phyloP scores from a whole-genome alignment of 352 stramenopile species.

The Globisporangium carolinianum region DNA sequence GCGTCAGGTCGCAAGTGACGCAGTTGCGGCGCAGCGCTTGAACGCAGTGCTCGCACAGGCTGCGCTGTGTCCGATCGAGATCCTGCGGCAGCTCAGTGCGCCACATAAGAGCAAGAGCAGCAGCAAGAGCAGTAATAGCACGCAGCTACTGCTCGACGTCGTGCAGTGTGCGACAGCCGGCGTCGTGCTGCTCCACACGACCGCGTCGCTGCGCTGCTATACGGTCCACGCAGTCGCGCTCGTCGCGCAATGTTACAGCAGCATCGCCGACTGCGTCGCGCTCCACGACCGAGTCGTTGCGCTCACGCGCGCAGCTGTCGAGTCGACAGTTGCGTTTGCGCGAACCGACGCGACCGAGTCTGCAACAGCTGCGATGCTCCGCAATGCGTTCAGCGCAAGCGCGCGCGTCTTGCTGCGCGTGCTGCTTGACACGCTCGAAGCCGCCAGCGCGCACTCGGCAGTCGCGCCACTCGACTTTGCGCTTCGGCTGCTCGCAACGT shows the following conservation, averaged over 20 bases:
- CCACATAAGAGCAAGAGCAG: not conserved
- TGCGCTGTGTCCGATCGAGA: constrained; percentile 34
- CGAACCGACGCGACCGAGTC: constrained; percentile 15
- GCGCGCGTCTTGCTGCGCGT: constrained; percentile 31
- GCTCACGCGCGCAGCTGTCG: constrained; percentile 33
- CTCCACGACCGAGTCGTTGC: constrained; percentile 25
- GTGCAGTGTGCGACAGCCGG: constrained; percentile 33
- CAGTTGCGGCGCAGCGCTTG: constrained; percentile 6
- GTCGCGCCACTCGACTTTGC: constrained; percentile 20
- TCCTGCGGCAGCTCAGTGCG: constrained; percentile 34
- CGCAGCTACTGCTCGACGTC: constrained; percentile 22
- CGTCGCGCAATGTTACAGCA: constrained; percentile 27
- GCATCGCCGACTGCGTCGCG: constrained; percentile 9
- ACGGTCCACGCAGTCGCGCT: constrained; percentile 30
- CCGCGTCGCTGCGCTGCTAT: constrained; percentile 21
- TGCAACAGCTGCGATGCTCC: not conserved
- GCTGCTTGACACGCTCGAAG: constrained; percentile 30
- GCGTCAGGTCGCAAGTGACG: not conserved
- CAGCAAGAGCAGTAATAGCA: constrained; percentile 9
- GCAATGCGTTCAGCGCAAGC: constrained; percentile 16
- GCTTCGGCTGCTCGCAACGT: constrained; percentile 34
- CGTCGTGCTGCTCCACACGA: constrained; percentile 49
- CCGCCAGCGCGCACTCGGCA: constrained; percentile 13
- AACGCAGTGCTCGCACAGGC: constrained; percentile 24
- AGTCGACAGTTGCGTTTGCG: constrained; percentile 34